Base-by-base conservation (phyloP, 129 eudicot species). In the Rutidosis leptorrhynchoides region DNA sequence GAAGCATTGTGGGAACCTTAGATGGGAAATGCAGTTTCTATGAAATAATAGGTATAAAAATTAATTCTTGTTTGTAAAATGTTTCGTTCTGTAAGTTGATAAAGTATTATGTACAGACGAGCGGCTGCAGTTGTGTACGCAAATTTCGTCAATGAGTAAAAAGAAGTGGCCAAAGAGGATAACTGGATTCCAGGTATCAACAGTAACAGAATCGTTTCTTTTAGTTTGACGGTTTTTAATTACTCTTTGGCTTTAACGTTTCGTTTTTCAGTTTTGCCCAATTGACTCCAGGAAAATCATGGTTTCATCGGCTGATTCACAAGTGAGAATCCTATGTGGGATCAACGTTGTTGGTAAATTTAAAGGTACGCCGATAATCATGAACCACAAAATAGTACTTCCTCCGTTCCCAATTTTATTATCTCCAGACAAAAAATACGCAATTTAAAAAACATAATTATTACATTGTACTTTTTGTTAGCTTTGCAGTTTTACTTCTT, bases 301-400 rank as follows among this genome's bases (percentile, higher is more conserved):
- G 64, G 97, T 87, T 52, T 84, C 90, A 60, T 87, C 93, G 23
- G 97, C 97, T 32, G 95, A 90, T 74, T 84, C 95, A 23, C 87
- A 80, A 76, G 87, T 90, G 51, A 81, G 93, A 59, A 77, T 90
- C 65, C 83, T 90, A 49, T 66, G 68, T 22, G 88, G 95, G 45
- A 64, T 77, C 64, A 78, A 81, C 69, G 57, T 91, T 33, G 75
- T 87, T 11, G 65, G 79, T 70, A 91, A 85, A 73, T 77, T 85
- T 53, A 87, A 84, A 71, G 96, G 97, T 87, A 71, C 1, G 83
- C 65, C 51, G 25, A 35, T 48, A 22, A 42, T 17, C 27, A n/a
- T 64, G 30, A 54, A 62, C 37, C 12, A 64, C 51, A 52, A 23
- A 23, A 62, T 1, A 4, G 19, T n/a, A n/a, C n/a, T n/a, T n/a